Percentiles rank a stretch among this genome's conserved stretches.
Conservation (phyloP, 2,329 filamentous ascomycete species). For the Leptographium radiaticola region DNA sequence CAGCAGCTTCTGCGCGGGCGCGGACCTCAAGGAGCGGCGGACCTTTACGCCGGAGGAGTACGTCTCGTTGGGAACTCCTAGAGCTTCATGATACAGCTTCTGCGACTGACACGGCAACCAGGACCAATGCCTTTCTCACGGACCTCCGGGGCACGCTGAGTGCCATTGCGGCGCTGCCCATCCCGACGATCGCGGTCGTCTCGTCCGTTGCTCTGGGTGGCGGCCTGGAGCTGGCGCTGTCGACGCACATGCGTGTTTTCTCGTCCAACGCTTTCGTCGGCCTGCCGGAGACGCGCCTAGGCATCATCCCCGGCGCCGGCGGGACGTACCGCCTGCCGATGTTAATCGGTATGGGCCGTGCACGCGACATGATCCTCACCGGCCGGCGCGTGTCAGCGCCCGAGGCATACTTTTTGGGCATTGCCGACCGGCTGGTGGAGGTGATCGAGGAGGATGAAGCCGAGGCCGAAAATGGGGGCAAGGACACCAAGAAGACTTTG, state of each 20-base stretch:
- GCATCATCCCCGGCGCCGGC: conserved; percentile 88
- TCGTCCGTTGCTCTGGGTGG: conserved; percentile 80
- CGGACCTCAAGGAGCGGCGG: conserved; percentile 80
- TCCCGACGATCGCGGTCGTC: conserved; percentile 84
- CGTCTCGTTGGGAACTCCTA: conserved; percentile 15
- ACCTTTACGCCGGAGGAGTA: conserved; percentile 69
- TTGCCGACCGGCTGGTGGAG: conserved; percentile 84
- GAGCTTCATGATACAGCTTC: background rate
- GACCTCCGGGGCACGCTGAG: conserved; percentile 66
- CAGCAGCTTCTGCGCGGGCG: conserved; percentile 81
- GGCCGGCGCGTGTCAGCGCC: conserved; percentile 71
- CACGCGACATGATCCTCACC: conserved; percentile 83
- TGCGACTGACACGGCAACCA: conserved; percentile 20
- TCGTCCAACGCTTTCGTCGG: conserved; percentile 65
- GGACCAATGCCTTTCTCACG: conserved; percentile 66
- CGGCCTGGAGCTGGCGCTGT: conserved; percentile 82
- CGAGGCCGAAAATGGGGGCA: background rate
- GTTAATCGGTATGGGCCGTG: conserved; percentile 66
- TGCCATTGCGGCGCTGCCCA: conserved; percentile 58
- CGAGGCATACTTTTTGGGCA: conserved; percentile 83
- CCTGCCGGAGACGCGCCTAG: conserved; percentile 82
- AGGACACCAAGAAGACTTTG: conserved; percentile 23
- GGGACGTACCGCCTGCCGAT: conserved; percentile 79
- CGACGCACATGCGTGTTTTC: conserved; percentile 81
- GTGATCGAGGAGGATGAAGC: conserved; percentile 26